These are phyloP conservation scores for Phaeosphaeria sp. DNA, from an alignment of 2,329 filamentous ascomycete genomes.

Conservation along the genomic window DNA sequence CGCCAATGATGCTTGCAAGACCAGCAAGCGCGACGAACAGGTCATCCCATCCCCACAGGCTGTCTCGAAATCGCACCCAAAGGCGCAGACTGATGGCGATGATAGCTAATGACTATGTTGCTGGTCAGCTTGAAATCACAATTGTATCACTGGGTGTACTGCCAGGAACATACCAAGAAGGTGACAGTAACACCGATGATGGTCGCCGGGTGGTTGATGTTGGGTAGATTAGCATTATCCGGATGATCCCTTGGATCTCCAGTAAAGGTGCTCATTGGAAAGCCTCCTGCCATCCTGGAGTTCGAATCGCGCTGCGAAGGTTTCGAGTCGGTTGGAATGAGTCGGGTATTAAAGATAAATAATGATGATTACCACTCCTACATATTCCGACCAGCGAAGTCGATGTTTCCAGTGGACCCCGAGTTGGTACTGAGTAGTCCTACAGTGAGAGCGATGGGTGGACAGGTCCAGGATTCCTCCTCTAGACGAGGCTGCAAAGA, in stretches of 20 bases:
- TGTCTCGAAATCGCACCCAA: slow-evolving; percentile 36
- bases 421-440: neutral
- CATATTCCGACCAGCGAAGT: neutral
- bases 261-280: neutral
- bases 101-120: slow-evolving; percentile 22
- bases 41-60: slow-evolving; percentile 46
- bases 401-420: neutral
- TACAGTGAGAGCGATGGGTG: neutral
- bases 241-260: slow-evolving; percentile 23
- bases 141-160: neutral
- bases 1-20: slow-evolving; percentile 30
- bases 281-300: neutral
- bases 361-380: slow-evolving; percentile 1
- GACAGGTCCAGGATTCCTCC: neutral
- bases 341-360: neutral
- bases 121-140: slow-evolving; percentile 5
- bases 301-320: neutral
- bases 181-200: slow-evolving; percentile 34
- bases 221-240: slow-evolving; percentile 36
- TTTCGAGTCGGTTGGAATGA: neutral
- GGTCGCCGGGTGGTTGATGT: slow-evolving; percentile 37
- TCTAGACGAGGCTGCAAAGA: neutral
- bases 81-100: slow-evolving; percentile 38
- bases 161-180: slow-evolving; percentile 34
- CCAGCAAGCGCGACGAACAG: slow-evolving; percentile 39